phyloP scores from a whole-genome alignment of 2,329 filamentous ascomycete genomes.

The Neofusicoccum cordaticola region DNA sequence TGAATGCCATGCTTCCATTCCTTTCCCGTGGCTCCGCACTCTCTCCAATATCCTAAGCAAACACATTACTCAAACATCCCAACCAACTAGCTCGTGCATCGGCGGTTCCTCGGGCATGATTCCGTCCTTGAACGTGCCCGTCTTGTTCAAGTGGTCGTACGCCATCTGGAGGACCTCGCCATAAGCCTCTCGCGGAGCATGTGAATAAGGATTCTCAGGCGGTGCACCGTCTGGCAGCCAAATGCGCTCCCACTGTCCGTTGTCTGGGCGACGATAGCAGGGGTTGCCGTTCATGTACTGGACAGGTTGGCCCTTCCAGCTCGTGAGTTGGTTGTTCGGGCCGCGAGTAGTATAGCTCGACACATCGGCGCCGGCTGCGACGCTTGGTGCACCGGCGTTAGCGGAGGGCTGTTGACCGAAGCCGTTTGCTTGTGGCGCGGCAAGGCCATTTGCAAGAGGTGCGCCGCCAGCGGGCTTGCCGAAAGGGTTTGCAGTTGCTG shows the following conservation, averaged over 20 bases:
- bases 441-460: slow-evolving; percentile 15
- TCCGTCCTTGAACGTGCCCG: slow-evolving; percentile 67
- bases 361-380: not conserved
- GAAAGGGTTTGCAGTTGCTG: slow-evolving; percentile 24
- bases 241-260: slow-evolving; percentile 55
- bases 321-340: slow-evolving; percentile 47
- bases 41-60: not conserved
- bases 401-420: slow-evolving; percentile 21
- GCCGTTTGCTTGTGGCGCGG: slow-evolving; percentile 17
- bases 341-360: slow-evolving; percentile 42
- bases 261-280: not conserved
- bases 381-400: slow-evolving; percentile 14
- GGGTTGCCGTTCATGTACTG: slow-evolving; percentile 49
- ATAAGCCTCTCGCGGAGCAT: slow-evolving; percentile 57
- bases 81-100: slow-evolving; percentile 61
- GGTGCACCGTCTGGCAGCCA: slow-evolving; percentile 73
- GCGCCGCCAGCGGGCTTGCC: slow-evolving; percentile 13
- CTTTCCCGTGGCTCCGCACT: not conserved
- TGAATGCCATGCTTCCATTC: not conserved
- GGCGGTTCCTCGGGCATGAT: slow-evolving; percentile 76
- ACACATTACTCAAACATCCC: slow-evolving; percentile 4
- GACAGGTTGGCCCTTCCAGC: slow-evolving; percentile 62
- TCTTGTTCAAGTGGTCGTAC: slow-evolving; percentile 63
- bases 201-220: slow-evolving; percentile 53
- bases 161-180: slow-evolving; percentile 57